These are phyloP conservation scores for Chrysopogon serrulatus DNA, from an alignment of 176 grass and related monocot species.

Conservation along the genomic window DNA sequence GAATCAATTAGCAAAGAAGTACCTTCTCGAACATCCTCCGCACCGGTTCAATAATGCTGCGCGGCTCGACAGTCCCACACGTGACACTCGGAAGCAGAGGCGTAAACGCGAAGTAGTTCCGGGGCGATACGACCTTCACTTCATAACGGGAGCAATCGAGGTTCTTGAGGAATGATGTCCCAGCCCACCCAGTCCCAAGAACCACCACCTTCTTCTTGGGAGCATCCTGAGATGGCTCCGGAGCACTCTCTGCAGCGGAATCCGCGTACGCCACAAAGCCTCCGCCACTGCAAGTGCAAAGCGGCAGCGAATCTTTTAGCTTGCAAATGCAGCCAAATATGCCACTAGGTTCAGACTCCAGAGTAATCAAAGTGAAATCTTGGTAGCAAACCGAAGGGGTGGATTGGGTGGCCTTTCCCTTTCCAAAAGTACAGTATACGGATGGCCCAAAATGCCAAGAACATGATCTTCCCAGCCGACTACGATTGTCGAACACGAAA, in stretches of 20 bases:
- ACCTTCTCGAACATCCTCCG: constrained; percentile 81
- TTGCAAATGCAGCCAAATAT: constrained; percentile 4
- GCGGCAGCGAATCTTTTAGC: not conserved
- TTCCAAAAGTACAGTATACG: not conserved
- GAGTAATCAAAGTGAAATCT: not conserved
- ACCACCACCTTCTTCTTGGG: constrained; percentile 87
- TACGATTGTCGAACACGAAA: not conserved
- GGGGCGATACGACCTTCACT: constrained; percentile 84
- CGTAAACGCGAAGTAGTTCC: constrained; percentile 95
- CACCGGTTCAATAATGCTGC: constrained; percentile 84
- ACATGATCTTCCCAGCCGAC: not conserved
- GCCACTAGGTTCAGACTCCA: not conserved
- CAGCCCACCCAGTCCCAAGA: constrained; percentile 95
- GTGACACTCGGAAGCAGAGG: constrained; percentile 90
- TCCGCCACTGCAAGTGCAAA: constrained; percentile 69
- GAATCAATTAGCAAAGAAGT: not conserved
- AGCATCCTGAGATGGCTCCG: constrained; percentile 26
- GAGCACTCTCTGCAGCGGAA: constrained; percentile 30
- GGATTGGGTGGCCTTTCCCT: not conserved
- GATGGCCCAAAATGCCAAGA: not conserved
- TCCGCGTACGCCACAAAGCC: constrained; percentile 88
- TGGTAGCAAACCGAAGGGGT: not conserved
- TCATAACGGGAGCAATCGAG: constrained; percentile 78
- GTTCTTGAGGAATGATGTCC: constrained; percentile 77
- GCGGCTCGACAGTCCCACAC: constrained; percentile 82